A percentile compares a stretch with the other conserved stretches of the same genome.
Evolutionary conservation across 2,329 filamentous ascomycete genomes (phyloP).

Genomic region (Moelleriella libera): DNA sequence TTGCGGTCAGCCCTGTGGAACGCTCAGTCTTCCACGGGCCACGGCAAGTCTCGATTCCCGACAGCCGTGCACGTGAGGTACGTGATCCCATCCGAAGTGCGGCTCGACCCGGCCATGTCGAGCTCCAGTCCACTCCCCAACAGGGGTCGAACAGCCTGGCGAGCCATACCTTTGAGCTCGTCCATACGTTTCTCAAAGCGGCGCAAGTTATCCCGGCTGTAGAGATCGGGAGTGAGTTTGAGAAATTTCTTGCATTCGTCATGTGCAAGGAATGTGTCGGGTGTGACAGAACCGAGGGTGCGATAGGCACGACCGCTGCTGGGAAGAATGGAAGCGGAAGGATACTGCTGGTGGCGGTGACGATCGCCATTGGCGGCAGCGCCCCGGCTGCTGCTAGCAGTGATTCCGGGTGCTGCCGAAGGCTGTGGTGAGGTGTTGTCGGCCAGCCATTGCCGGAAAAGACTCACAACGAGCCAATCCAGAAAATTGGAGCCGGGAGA

Average conservation of each 20-base stretch:
- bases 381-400: conserved; percentile 6
- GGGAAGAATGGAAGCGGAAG: conserved; percentile 31
- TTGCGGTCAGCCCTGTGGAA: no score
- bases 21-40: conserved; percentile 24
- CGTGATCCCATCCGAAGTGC: conserved; percentile 26
- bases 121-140: conserved; percentile 79
- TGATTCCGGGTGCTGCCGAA: conserved; percentile 10
- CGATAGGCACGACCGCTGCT: conserved; percentile 64
- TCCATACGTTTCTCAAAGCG: conserved; percentile 79
- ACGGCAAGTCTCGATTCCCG: conserved; percentile 34
- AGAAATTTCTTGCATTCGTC: conserved; percentile 87
- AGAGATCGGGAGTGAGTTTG: conserved; percentile 68
- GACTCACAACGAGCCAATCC: conserved; percentile 75
- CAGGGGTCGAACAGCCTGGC: conserved; percentile 69
- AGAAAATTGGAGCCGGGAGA: conserved; percentile 67
- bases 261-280: conserved; percentile 56
- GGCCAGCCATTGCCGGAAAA: conserved; percentile 87
- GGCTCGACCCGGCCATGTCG: conserved; percentile 39
- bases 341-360: no score
- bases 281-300: conserved; percentile 49
- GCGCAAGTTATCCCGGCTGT: conserved; percentile 73
- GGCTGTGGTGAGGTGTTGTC: conserved; percentile 64
- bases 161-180: conserved; percentile 72
- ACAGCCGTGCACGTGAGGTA: conserved; percentile 38
- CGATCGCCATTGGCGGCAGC: no score